Base-by-base conservation (phyloP, 495 filamentous ascomycete genomes). In the Lepidopterella palustris region DNA sequence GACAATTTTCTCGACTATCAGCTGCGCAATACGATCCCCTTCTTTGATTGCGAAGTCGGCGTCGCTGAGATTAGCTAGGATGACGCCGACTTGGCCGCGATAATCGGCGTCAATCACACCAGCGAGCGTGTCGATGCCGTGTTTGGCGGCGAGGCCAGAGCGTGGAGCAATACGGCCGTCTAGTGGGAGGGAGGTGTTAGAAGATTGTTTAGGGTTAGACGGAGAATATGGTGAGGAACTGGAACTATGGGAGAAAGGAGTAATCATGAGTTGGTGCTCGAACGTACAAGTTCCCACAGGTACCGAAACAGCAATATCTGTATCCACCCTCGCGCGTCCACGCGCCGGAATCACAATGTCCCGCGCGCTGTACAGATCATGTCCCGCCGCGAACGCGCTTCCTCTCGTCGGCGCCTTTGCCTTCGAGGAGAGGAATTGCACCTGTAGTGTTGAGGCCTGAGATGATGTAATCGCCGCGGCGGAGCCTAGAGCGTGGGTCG, bases 21-120 rank as follows among this genome's bases (percentile, higher is more conserved):
- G 79, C 80, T 98, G 93, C 56, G 93, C 93, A 67, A 97, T 76
- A 39, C 93, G 83, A 70, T 98, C 92, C 23, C 92, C 92, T 68
- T 83, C 84, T 72, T 85, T 85, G 60, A 98, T 80, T 53, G 79
- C 77, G 67, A 93, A 97, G 67, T 96, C 92, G 20, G 74, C 77
- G 13, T 93, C 91, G 13, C 78, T 79, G 74, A 95, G 87, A 78
- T 98, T 98, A 70, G 97, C 96, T 39, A 98, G 80, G 65, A 98
- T 78, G 21, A 98, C 87, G 79, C 91, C 95, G 62, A 98, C 86
- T 60, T 87, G 88, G 18, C 93, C 93, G 24, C 93, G 83, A 78
- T 98, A 98, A 72, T 98, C 93, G 6, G 92, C 90, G 76, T 98
- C 93, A 69, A 98, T 96, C 53, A 98, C 93, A 29, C 93, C 93